phyloP scores from a whole-genome alignment of 495 filamentous ascomycete species.

The Xylaria castorea region DNA sequence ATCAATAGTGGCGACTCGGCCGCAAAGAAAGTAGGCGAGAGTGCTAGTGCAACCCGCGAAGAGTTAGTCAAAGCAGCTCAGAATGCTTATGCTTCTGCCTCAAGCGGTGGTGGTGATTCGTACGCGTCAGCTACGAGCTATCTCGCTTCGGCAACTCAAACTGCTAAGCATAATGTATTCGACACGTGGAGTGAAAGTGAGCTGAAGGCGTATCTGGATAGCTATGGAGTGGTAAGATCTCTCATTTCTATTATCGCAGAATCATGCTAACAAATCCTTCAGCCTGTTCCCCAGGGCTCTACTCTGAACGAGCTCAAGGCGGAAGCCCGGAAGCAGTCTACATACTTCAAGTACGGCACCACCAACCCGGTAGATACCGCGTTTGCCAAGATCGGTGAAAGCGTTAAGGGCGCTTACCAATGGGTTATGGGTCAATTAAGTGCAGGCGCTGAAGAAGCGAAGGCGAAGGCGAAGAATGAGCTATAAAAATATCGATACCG shows the following conservation, averaged over 20 bases:
- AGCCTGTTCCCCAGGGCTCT: conserved; percentile 61
- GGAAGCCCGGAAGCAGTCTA: conserved; percentile 71
- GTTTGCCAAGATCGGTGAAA: conserved; percentile 66
- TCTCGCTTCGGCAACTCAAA: conserved; percentile 69
- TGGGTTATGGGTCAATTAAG: conserved; percentile 66
- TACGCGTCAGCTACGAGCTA: conserved; percentile 80
- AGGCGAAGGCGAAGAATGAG: conserved; percentile 59
- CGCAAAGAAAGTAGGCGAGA: conserved; percentile 71
- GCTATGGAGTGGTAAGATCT: conserved; percentile 67
- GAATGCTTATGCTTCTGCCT: conserved; percentile 72
- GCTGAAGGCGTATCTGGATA: conserved; percentile 81
- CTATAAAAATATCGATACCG: conserved; percentile 32
- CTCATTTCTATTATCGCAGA: neutral
- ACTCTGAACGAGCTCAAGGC: conserved; percentile 67
- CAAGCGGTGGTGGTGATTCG: conserved; percentile 66
- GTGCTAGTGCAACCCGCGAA: conserved; percentile 71
- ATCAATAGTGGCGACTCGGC: conserved; percentile 62
- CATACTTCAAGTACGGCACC: conserved; percentile 81
- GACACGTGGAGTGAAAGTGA: conserved; percentile 82
- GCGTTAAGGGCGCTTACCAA: conserved; percentile 55
- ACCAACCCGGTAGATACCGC: conserved; percentile 68
- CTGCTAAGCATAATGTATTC: conserved; percentile 73
- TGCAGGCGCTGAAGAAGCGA: conserved; percentile 68
- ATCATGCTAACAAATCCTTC: conserved; percentile 58
- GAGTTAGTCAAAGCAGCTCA: conserved; percentile 76